Evolutionary conservation across 176 grass and related monocot species (phyloP).

Genomic region (Ampelocalamus luodianensis): DNA sequence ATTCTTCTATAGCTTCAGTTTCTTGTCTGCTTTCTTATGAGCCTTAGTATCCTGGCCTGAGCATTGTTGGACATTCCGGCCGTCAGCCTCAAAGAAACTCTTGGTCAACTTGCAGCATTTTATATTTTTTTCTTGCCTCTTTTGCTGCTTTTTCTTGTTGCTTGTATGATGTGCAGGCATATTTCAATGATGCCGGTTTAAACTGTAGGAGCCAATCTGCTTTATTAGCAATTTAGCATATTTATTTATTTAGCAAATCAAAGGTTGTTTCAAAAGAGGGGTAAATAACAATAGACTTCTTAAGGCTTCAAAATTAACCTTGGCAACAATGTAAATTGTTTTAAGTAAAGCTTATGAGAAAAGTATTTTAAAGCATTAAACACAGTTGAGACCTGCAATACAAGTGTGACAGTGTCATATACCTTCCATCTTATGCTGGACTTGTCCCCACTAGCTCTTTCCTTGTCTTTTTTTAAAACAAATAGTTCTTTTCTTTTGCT

Average conservation of each 20-base stretch:
- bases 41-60: background rate
- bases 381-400: background rate
- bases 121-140: background rate
- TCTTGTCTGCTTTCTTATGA: slow-evolving; percentile 2
- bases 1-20: background rate
- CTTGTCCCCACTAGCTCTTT: background rate
- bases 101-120: background rate
- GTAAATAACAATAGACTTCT: background rate
- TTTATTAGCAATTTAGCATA: background rate
- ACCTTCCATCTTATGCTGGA: background rate
- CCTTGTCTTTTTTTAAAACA: background rate
- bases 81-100: background rate
- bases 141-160: background rate
- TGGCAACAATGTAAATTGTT: background rate
- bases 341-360: background rate
- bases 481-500: background rate
- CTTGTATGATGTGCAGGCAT: slow-evolving; percentile 3
- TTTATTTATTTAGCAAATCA: background rate
- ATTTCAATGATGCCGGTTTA: background rate
- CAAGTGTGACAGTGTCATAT: background rate
- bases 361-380: slow-evolving; percentile 25
- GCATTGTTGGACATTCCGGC: background rate
- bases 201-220: background rate
- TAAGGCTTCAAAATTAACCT: background rate
- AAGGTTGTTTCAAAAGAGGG: background rate